Percentiles rank a stretch among this genome's conserved stretches.
These are phyloP conservation scores for Martensiomyces pterosporus DNA, from an alignment of 192 early-diverging fungal genomes.

Conservation along the genomic window DNA sequence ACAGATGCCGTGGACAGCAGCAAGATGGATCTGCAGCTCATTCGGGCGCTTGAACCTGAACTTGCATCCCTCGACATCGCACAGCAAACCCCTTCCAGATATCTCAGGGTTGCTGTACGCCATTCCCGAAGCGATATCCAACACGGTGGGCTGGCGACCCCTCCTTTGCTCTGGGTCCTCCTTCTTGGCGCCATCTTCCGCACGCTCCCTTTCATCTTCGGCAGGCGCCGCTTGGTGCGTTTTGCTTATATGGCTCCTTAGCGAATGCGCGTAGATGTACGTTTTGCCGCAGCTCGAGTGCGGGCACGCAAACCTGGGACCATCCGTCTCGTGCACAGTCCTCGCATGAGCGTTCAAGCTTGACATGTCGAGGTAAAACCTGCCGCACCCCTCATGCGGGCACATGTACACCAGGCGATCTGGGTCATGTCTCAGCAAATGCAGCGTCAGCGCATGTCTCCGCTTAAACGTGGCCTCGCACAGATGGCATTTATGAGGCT, in stretches of 20 bases:
- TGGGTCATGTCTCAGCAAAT: conserved; percentile 32
- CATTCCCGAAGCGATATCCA: conserved; percentile 39
- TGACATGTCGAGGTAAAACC: conserved; percentile 34
- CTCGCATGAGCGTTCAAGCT: conserved; percentile 25
- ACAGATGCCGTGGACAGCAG: conserved; percentile 15
- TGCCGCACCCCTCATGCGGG: conserved; percentile 28
- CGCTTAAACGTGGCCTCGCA: conserved; percentile 32
- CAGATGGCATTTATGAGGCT: conserved; percentile 13
- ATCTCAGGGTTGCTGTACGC: conserved; percentile 34
- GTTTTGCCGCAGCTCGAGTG: conserved; percentile 17
- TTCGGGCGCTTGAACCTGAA: conserved; percentile 43
- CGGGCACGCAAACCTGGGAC: conserved; percentile 24
- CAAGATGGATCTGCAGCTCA: conserved; percentile 28
- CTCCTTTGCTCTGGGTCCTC: conserved; percentile 1
- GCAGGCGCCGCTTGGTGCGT: conserved; percentile 1
- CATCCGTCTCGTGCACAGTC: conserved; percentile 24
- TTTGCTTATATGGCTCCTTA: conserved; percentile 16
- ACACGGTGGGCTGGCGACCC: conserved; percentile 8
- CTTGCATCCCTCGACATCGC: conserved; percentile 17
- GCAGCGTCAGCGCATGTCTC: conserved; percentile 18
- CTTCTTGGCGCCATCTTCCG: neutral
- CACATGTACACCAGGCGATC: conserved; percentile 31
- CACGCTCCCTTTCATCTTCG: neutral
- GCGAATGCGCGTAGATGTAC: conserved; percentile 26
- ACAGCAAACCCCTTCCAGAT: conserved; percentile 27